phyloP scores from a whole-genome alignment of 2,329 filamentous ascomycete genomes.

The Emmonsiellopsis sp. region DNA sequence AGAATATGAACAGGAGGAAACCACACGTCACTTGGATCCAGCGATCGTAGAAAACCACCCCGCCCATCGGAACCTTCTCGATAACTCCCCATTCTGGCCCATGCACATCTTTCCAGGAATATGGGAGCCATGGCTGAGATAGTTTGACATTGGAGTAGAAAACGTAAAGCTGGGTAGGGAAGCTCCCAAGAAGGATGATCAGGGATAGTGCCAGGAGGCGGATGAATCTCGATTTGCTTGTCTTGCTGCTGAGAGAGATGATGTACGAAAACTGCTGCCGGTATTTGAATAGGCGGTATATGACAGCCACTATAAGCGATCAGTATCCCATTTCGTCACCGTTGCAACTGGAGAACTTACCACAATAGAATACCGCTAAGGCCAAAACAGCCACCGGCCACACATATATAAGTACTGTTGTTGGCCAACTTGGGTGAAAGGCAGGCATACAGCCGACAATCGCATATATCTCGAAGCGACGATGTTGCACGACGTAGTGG shows the following conservation, averaged over 20 bases:
- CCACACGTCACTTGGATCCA: slow-evolving; percentile 50
- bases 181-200: slow-evolving; percentile 45
- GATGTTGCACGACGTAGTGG: slow-evolving; percentile 52
- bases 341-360: slow-evolving; percentile 32
- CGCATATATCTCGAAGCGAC: slow-evolving; percentile 49
- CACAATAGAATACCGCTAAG: slow-evolving; percentile 47
- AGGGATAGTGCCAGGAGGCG: slow-evolving; percentile 44
- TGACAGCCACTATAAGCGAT: slow-evolving; percentile 43
- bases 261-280: slow-evolving; percentile 50
- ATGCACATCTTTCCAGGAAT: slow-evolving; percentile 48
- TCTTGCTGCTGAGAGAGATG: slow-evolving; percentile 42
- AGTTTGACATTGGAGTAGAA: slow-evolving; percentile 36
- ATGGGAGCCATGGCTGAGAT: slow-evolving; percentile 31
- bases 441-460: slow-evolving; percentile 51
- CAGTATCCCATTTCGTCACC: slow-evolving; percentile 9
- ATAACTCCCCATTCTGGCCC: slow-evolving; percentile 42
- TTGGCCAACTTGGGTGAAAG: slow-evolving; percentile 50
- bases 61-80: slow-evolving; percentile 37
- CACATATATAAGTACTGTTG: slow-evolving; percentile 44
- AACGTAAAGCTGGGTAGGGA: slow-evolving; percentile 46
- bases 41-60: slow-evolving; percentile 43
- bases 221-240: slow-evolving; percentile 52
- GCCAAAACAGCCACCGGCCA: slow-evolving; percentile 50
- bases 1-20: slow-evolving; percentile 52
- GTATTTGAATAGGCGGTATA: slow-evolving; percentile 53